Percentiles rank a stretch among this genome's conserved stretches.
Evolutionary conservation across 306 rosid species (phyloP).

Genomic region (Vigna nakashimae): DNA sequence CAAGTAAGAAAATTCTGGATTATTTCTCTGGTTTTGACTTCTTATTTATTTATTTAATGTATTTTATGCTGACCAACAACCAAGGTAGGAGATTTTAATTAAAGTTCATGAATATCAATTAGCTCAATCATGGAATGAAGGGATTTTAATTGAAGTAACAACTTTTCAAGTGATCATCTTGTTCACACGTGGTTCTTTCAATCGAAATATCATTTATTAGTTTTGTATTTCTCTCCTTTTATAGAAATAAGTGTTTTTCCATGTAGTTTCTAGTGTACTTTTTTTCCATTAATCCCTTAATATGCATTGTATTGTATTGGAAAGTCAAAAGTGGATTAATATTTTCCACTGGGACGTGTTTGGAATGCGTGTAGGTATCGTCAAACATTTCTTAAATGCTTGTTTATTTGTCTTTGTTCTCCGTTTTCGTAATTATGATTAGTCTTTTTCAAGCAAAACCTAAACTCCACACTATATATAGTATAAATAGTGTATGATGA

Average conservation of each 20-base stretch:
- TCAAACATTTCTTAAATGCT: background rate
- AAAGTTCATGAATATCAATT: too few species aligned
- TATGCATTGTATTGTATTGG: constrained; percentile 15
- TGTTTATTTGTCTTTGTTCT: background rate
- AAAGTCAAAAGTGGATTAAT: constrained; percentile 35
- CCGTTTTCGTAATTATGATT: background rate
- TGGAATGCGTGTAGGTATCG: constrained; percentile 14
- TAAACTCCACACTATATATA: constrained; percentile 12
- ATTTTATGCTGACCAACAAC: too few species aligned
- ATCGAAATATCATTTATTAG: background rate
- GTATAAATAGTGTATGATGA: background rate
- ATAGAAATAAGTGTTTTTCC: constrained; percentile 18
- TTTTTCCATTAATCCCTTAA: constrained; percentile 22
- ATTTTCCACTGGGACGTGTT: constrained; percentile 41
- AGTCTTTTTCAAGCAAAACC: background rate
- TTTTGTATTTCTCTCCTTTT: too few species aligned
- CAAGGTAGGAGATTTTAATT: too few species aligned
- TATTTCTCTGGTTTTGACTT: constrained; percentile 39
- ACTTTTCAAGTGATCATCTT: background rate
- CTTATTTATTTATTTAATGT: background rate
- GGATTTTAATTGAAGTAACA: background rate
- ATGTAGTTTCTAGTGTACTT: constrained; percentile 31
- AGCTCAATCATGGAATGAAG: too few species aligned
- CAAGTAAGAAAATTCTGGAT: background rate
- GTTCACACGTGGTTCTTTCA: constrained; percentile 30